Conservation (phyloP, 371 early-diverging fungal genomes). For the Dichotomocladium elegans region DNA sequence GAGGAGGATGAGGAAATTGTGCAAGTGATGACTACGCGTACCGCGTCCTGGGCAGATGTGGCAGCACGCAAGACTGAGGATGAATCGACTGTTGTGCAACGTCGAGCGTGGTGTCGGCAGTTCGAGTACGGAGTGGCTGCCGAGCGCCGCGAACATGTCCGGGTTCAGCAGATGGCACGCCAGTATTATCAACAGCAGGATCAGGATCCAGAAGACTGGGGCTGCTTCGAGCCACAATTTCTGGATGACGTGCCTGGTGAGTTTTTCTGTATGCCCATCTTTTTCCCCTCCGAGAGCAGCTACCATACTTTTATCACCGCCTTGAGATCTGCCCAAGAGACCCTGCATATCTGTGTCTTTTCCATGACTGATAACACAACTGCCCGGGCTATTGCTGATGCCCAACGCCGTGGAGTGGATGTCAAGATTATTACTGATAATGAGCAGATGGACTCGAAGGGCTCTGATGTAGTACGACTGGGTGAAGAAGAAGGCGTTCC, state of each 20-base stretch:
- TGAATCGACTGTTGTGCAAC: neutral
- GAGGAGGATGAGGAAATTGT: slow-evolving; percentile 14
- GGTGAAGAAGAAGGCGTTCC: slow-evolving; percentile 45
- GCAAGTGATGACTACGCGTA: too few relatives aligned
- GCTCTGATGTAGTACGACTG: slow-evolving; percentile 51
- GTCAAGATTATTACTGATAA: slow-evolving; percentile 60
- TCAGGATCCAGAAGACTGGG: slow-evolving; percentile 10
- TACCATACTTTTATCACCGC: slow-evolving; percentile 46
- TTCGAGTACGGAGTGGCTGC: slow-evolving; percentile 9
- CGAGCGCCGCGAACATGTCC: slow-evolving; percentile 12
- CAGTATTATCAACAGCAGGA: slow-evolving; percentile 4
- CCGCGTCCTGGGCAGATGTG: slow-evolving; percentile 35
- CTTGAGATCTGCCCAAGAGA: slow-evolving; percentile 40
- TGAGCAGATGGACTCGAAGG: slow-evolving; percentile 50
- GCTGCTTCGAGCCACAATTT: slow-evolving; percentile 10
- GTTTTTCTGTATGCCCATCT: slow-evolving; percentile 46
- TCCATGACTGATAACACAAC: slow-evolving; percentile 57
- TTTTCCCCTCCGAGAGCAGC: slow-evolving; percentile 44
- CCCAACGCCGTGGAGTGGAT: slow-evolving; percentile 52
- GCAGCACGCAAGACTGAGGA: slow-evolving; percentile 12
- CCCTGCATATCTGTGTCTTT: slow-evolving; percentile 53
- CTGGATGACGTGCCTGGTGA: slow-evolving; percentile 12
- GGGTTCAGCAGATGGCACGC: slow-evolving; percentile 4
- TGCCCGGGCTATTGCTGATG: slow-evolving; percentile 45
- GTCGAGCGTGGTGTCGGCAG: slow-evolving; percentile 5